A percentile compares a stretch with the other conserved stretches of the same genome.
Conservation (phyloP, 768 basidiomycete species). For the Porpolomopsis calyptriformis region DNA sequence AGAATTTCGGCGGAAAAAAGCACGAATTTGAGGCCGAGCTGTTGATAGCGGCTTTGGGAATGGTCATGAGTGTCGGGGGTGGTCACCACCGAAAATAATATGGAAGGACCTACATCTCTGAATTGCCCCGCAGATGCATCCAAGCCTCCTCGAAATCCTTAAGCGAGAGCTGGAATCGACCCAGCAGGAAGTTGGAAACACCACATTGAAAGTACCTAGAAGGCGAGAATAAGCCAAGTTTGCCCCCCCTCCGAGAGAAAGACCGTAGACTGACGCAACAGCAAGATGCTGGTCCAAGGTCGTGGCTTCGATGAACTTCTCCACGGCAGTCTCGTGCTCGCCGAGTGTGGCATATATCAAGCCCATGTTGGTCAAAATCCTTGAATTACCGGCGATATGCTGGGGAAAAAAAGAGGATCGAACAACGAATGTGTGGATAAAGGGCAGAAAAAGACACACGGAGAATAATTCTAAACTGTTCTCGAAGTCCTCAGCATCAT, state of each 20-base stretch:
- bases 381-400: slow-evolving; percentile 74
- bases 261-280: slow-evolving; percentile 53
- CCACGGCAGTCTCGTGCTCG: slow-evolving; percentile 77
- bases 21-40: slow-evolving; percentile 84
- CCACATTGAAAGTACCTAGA: slow-evolving; percentile 79
- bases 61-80: slow-evolving; percentile 2
- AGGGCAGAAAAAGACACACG: slow-evolving; percentile 28
- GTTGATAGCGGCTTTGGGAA: slow-evolving; percentile 67
- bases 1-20: slow-evolving; percentile 82
- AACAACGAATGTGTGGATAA: background rate
- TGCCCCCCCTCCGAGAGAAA: background rate
- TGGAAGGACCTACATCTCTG: slow-evolving; percentile 54
- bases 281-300: slow-evolving; percentile 77
- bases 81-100: background rate
- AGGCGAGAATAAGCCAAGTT: too few species aligned
- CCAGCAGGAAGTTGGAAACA: slow-evolving; percentile 81
- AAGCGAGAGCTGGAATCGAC: slow-evolving; percentile 61
- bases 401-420: background rate
- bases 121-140: slow-evolving; percentile 71
- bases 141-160: slow-evolving; percentile 80
- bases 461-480: slow-evolving; percentile 66
- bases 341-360: slow-evolving; percentile 89
- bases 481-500: slow-evolving; percentile 77
- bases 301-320: slow-evolving; percentile 70
- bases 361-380: slow-evolving; percentile 88